These are phyloP conservation scores for Phytophthora niederhauseri DNA, from an alignment of 352 stramenopile genomes.

Conservation along the genomic window DNA sequence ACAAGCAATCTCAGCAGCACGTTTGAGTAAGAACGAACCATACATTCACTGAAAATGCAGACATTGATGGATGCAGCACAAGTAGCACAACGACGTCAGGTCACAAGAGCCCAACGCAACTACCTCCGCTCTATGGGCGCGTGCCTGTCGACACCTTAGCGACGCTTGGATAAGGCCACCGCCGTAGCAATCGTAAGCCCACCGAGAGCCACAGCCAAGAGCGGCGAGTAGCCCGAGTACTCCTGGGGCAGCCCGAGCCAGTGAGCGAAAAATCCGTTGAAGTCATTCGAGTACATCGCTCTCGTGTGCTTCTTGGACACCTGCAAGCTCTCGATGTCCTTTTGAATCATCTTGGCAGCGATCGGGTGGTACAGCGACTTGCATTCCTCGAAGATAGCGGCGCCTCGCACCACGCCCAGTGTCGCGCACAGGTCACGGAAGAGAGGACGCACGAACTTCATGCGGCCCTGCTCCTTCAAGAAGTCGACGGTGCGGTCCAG, in stretches of 20 bases:
- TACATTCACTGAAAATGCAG: slow-evolving; percentile 1
- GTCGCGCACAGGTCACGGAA: slow-evolving; percentile 56
- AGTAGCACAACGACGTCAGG: background rate
- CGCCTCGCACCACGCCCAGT: slow-evolving; percentile 25
- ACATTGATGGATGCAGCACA: background rate
- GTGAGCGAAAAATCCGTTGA: slow-evolving; percentile 31
- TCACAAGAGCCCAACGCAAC: background rate
- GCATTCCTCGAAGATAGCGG: slow-evolving; percentile 43
- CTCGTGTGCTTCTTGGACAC: slow-evolving; percentile 10
- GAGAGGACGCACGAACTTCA: slow-evolving; percentile 74
- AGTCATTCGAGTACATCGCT: slow-evolving; percentile 23
- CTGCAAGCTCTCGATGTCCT: slow-evolving; percentile 38
- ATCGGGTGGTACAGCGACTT: slow-evolving; percentile 71
- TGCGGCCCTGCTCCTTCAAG: slow-evolving; percentile 64
- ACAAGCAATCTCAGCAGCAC: background rate
- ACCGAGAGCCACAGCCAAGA: slow-evolving; percentile 29
- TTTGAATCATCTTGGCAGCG: slow-evolving; percentile 69
- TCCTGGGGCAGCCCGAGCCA: slow-evolving; percentile 39
- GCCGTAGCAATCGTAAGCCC: slow-evolving; percentile 21
- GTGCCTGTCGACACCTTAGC: slow-evolving; percentile 13
- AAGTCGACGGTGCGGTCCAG: slow-evolving; percentile 44
- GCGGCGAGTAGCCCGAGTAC: slow-evolving; percentile 38
- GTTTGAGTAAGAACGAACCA: background rate
- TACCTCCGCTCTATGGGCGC: background rate
- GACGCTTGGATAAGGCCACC: slow-evolving; percentile 33